A percentile compares a stretch with the other conserved stretches of the same genome.
phyloP scores from a whole-genome alignment of 2,329 filamentous ascomycete genomes.

The Fusarium sp. region DNA sequence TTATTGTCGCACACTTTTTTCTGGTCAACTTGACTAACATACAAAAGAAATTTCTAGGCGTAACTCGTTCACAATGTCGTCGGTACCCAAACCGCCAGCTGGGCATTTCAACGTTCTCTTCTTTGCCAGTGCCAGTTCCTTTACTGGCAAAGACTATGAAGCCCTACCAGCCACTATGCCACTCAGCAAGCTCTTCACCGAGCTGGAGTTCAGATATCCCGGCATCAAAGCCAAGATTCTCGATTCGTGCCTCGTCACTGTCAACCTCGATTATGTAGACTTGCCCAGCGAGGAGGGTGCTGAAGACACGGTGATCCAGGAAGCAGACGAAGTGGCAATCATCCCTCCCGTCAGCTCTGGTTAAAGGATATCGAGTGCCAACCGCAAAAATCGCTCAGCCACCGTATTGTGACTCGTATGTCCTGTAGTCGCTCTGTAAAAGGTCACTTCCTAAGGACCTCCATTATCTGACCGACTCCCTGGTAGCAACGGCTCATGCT shows the following conservation, averaged over 20 bases:
- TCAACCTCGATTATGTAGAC: constrained; percentile 86
- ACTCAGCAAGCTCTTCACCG: constrained; percentile 70
- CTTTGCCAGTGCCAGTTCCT: constrained; percentile 80
- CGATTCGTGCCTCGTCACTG: constrained; percentile 77
- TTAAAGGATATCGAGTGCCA: constrained; percentile 53
- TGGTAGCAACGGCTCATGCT: constrained; percentile 48
- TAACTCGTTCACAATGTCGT: constrained; percentile 46
- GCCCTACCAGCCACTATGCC: constrained; percentile 73
- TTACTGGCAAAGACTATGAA: constrained; percentile 75
- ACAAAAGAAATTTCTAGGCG: constrained; percentile 20
- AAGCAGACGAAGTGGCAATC: constrained; percentile 85
- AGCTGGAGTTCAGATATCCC: constrained; percentile 74
- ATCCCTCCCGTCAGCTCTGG: constrained; percentile 91
- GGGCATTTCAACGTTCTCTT: constrained; percentile 85
- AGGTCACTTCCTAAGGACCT: constrained; percentile 9
- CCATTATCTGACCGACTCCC: constrained; percentile 13
- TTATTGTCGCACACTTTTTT: constrained; percentile 3
- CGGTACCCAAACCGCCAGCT: constrained; percentile 60
- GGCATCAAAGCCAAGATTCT: constrained; percentile 77
- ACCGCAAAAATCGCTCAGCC: constrained; percentile 23
- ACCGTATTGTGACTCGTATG: neutral
- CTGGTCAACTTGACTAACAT: constrained; percentile 38
- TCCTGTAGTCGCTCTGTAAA: constrained; percentile 20
- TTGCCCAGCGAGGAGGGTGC: constrained; percentile 60
- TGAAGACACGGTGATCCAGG: constrained; percentile 65